Evolutionary conservation across 2,329 filamentous ascomycete genomes (phyloP).

Genomic region (Chaetomiaceae sp.): DNA sequence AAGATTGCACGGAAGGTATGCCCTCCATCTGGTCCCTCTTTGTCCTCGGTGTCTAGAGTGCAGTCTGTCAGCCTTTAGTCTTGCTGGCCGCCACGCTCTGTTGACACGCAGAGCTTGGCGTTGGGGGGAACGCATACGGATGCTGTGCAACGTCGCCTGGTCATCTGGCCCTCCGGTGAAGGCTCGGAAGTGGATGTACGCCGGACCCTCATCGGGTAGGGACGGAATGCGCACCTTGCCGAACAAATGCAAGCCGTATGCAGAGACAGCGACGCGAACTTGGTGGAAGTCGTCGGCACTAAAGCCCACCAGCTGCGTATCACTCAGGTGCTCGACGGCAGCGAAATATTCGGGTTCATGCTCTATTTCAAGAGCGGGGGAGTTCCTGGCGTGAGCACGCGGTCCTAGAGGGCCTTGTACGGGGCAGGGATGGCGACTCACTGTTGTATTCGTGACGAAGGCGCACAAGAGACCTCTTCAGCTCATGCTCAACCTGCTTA

Average conservation of each 20-base stretch:
- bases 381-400: not conserved
- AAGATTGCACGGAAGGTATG: constrained; percentile 45
- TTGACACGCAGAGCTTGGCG: no score
- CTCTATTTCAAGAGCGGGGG: constrained; percentile 33
- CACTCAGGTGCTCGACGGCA: constrained; percentile 39
- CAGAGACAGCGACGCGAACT: constrained; percentile 43
- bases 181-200: constrained; percentile 46
- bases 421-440: constrained; percentile 27
- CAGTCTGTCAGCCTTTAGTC: not conserved
- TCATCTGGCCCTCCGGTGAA: constrained; percentile 41
- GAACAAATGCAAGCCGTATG: constrained; percentile 47
- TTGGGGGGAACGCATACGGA: constrained; percentile 28
- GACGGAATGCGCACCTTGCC: constrained; percentile 47
- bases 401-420: no score
- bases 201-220: constrained; percentile 34
- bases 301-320: constrained; percentile 38
- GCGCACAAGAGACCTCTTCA: constrained; percentile 49
- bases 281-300: constrained; percentile 38
- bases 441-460: constrained; percentile 45
- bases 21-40: constrained; percentile 39
- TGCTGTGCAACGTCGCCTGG: constrained; percentile 41
- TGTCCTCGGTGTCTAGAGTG: constrained; percentile 41
- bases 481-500: constrained; percentile 44
- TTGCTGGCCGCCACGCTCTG: not conserved
- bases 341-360: constrained; percentile 54